Evolutionary conservation across 2,329 filamentous ascomycete genomes (phyloP), one percentile per base, ranked within the genome.

Genomic region (Hymenoscyphus linearis): DNA sequence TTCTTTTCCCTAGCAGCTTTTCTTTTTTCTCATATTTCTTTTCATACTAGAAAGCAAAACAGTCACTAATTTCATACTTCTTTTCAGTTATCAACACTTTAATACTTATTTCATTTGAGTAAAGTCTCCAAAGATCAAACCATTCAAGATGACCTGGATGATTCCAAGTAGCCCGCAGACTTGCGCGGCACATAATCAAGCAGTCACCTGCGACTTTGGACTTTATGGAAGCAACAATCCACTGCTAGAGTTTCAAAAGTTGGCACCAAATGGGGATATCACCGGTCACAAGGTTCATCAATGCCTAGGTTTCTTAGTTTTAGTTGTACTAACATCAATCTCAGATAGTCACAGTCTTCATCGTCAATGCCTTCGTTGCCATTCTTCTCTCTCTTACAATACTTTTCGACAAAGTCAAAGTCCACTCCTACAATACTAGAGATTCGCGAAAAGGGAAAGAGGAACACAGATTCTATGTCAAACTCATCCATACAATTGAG

Each of bases 271-370:
- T 27, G 40, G 55, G 25, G 58, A 60, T 26, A 31, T 55, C n/a
- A 60, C 52, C 2, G 37, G 58, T 5, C 44, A 27, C 50, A 34
- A 34, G 44, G 40, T 37, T 26, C 27, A 27, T 36, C 16, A 2
- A 34, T 26, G 10, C 7, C 16, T 12, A 2, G 4, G 16, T 18
- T 35, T 40, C 34, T 3, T 10, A 1, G 13, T 18, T 14, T 5
- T 18, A 26, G 14, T 34, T 55, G 7, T 31, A 14, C 16, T 31
- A 27, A 50, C n/a, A 25, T 22, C 22, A 22, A 25, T 4, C n/a
- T n/a, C 9, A 56, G 58, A 56, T 60, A 13, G 35, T 55, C 16
- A 52, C 55, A 36, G 44, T 53, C 12, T 55, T 55, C 36, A 14
- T 60, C 0, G 52, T 26, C 3, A 50, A 37, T 14, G 58, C 58